Evolutionary conservation across 345 rosid genomes (phyloP), one percentile per base, ranked within the genome.

Genomic region (Melastoma malabathricum): DNA sequence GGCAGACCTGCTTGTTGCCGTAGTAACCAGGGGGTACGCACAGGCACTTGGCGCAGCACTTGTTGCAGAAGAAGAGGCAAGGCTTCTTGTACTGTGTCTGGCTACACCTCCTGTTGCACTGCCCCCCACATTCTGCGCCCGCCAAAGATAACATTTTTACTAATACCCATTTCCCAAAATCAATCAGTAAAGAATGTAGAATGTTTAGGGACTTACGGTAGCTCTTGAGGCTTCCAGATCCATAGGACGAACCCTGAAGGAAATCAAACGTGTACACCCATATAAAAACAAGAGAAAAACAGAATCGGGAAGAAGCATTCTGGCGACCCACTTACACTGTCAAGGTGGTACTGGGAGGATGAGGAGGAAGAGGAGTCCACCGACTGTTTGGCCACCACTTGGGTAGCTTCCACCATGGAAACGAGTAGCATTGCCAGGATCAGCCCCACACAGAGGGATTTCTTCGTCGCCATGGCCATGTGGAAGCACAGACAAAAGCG

Each of bases 11-110:
- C 57, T 81, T 84, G 72, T 79, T 76, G 49, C 84, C 84, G 27
- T 71, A 77, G 62, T 52, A 76, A 65, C 84, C 94, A 43, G 90
- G 85, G 43, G 90, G 96, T 2, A 84, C 90, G 66, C 94, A 87
- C 29, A 77, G 80, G 61, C 96, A 87, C 63, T 64, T 70, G 46
- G 60, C 74, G 57, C 94, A 84, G 53, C 96, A 81, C 54, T 84
- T 84, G 43, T 75, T 79, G 53, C 94, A 79, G 70, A 79, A 79
- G 70, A 81, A 79, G 72, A 82, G 68, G 77, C 94, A 87, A 44
- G 88, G 79, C 47, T 84, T 76, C 56, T 58, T 70, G 68, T 74
- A 68, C 53, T 82, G 75, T n/a, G 94, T 86, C 60, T 55, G 57
- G 49, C 80, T 61, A 50, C 90, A 84, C 56, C 96, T 80, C 64